Evolutionary conservation across 2,329 filamentous ascomycete genomes (phyloP), one percentile per base, ranked within the genome.

Genomic region (Botryotinia globosa): DNA sequence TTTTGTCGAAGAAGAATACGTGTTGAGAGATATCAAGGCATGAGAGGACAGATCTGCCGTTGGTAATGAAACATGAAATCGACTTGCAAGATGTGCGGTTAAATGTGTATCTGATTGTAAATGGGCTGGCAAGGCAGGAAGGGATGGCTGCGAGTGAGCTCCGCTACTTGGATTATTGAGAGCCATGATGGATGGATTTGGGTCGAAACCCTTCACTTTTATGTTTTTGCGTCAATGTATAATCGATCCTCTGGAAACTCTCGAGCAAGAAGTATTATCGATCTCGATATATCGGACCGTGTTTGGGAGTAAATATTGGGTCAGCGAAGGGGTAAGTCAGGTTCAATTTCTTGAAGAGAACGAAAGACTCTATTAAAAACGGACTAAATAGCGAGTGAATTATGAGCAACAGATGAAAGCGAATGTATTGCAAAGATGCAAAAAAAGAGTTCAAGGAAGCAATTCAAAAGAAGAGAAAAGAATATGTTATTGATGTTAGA

Each of bases 1-100:
- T 80, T 94, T 94, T 71, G 91, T 88, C 0, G 95, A 95, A 18
- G 93, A 93, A 18, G 93, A 95, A 82, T 97, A 98, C 32, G 94
- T 99, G 85, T 99, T 99, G 76, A 99, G 86, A 69, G 93, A 92
- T 80, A 99, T 91, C 77, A 98, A 87, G 66, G 92, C 96, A 81
- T 98, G 94, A 0, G 94, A 97, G 0, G 94, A 98, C 29, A 99
- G 89, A 66, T 90, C 89, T 70, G 96, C 94, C 0, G 94, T 97
- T 16, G 96, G 94, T 73, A 96, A 85, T 71, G 93, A 92, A 70
- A 97, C 92, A 84, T 99, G 96, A 82, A 97, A 99, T 71, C 95
- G 94, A 82, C 89, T 94, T 78, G 92, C 93, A 75, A 96, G 88
- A 82, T 95, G 93, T 69, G 91, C 91, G 5, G 92, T 96, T 77